phyloP scores from a whole-genome alignment of 2,329 filamentous ascomycete species.

The Ophiostoma himal-ulmi region DNA sequence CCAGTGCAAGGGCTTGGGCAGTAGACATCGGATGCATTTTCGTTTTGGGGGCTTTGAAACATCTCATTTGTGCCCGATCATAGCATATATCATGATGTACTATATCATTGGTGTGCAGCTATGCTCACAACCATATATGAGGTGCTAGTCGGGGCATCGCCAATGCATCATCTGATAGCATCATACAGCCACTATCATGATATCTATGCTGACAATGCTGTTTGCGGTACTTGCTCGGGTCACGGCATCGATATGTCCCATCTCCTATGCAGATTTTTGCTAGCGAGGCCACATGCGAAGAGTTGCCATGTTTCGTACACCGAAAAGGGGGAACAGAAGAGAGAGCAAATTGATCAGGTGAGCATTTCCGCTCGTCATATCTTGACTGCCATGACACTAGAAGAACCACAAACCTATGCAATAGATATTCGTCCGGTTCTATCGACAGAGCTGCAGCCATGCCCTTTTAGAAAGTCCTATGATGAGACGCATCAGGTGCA shows the following conservation, averaged over 20 bases:
- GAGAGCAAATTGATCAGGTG: no score
- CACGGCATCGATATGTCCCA: not conserved
- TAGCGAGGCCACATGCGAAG: no score
- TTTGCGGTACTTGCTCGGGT: not conserved
- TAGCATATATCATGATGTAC: not conserved
- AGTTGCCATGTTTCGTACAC: no score
- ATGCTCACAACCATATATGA: not conserved
- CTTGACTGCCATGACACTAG: no score
- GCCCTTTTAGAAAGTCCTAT: not conserved
- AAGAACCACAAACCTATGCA: no score
- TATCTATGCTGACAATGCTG: not conserved
- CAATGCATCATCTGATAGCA: not conserved
- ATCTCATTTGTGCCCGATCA: not conserved
- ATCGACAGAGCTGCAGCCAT: not conserved
- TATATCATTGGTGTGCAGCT: not conserved
- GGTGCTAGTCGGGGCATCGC: not conserved
- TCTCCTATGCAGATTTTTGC: not conserved
- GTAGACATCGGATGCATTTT: not conserved
- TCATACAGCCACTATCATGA: not conserved
- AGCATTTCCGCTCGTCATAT: no score
- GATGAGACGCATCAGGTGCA: not conserved
- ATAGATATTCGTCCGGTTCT: not conserved
- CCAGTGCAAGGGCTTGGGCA: not conserved
- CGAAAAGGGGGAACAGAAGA: no score
- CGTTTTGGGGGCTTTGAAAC: not conserved